Percentiles rank a stretch among this genome's conserved stretches.
phyloP scores from a whole-genome alignment of 2,329 filamentous ascomycete genomes.

The Neonectria neomacrospora region DNA sequence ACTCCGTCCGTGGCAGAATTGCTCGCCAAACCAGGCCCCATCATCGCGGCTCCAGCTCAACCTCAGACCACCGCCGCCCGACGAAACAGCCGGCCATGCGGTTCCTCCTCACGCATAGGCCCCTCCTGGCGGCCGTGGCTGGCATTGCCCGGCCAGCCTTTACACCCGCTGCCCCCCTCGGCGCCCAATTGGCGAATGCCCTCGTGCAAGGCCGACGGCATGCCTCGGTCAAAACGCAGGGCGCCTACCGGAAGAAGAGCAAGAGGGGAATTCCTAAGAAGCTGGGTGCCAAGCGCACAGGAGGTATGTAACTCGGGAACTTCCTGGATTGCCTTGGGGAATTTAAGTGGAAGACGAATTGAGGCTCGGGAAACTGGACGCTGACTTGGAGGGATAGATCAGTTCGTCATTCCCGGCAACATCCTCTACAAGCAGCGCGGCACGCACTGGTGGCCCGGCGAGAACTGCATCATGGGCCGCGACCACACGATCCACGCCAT shows the following conservation, averaged over 20 bases:
- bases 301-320: slow-evolving; percentile 67
- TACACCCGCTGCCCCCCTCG: slow-evolving; percentile 34
- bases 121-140: slow-evolving; percentile 54
- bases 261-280: slow-evolving; percentile 78
- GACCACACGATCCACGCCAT: slow-evolving; percentile 96
- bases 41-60: slow-evolving; percentile 36
- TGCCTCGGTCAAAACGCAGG: slow-evolving; percentile 72
- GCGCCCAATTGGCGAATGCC: slow-evolving; percentile 52
- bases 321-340: neutral
- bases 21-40: slow-evolving; percentile 21
- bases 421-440: slow-evolving; percentile 98
- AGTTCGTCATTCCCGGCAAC: slow-evolving; percentile 94
- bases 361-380: slow-evolving; percentile 2
- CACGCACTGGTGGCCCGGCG: slow-evolving; percentile 92
- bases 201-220: slow-evolving; percentile 63
- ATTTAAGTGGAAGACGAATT: neutral
- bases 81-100: slow-evolving; percentile 54
- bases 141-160: slow-evolving; percentile 44
- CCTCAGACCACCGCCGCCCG: slow-evolving; percentile 50
- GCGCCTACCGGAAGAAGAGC: slow-evolving; percentile 72
- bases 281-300: slow-evolving; percentile 91
- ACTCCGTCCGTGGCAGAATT: slow-evolving; percentile 39
- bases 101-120: slow-evolving; percentile 60
- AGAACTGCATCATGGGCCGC: slow-evolving; percentile 94
- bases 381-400: slow-evolving; percentile 64